Percentiles rank a stretch among this genome's conserved stretches.
phyloP scores from a whole-genome alignment of 805 yeast genomes.

The Vanderwaltozyma yarrowii region DNA sequence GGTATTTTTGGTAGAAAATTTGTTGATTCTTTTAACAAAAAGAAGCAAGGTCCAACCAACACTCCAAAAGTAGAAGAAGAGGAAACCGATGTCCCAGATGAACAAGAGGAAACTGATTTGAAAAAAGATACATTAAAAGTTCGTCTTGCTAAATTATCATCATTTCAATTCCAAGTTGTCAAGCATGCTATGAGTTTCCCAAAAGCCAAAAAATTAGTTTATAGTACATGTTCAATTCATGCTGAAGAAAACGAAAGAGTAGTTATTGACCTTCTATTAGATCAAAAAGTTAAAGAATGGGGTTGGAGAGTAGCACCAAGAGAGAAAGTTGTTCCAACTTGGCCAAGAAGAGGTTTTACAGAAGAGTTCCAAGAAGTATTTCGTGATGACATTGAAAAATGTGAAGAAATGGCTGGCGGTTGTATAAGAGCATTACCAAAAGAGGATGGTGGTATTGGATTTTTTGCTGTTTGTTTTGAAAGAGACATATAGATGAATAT shows the following conservation, averaged over 20 bases:
- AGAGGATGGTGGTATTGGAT: slow-evolving; percentile 97
- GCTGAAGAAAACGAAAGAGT: slow-evolving; percentile 92
- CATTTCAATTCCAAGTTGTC: slow-evolving; percentile 81
- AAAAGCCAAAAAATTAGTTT: slow-evolving; percentile 64
- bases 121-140: slow-evolving; percentile 35
- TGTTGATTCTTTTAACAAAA: slow-evolving; percentile 35
- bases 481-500: slow-evolving; percentile 19
- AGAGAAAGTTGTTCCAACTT: slow-evolving; percentile 58
- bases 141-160: slow-evolving; percentile 55
- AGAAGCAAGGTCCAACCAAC: slow-evolving; percentile 7
- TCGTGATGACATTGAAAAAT: slow-evolving; percentile 34
- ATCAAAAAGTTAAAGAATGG: slow-evolving; percentile 44
- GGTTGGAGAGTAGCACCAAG: slow-evolving; percentile 71
- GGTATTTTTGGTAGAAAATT: slow-evolving; percentile 90
- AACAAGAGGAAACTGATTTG: slow-evolving; percentile 37
- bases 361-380: slow-evolving; percentile 53
- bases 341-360: slow-evolving; percentile 79
- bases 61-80: slow-evolving; percentile 11
- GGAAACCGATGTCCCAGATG: slow-evolving; percentile 25
- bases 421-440: slow-evolving; percentile 80
- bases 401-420: slow-evolving; percentile 61
- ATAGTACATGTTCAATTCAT: slow-evolving; percentile 93
- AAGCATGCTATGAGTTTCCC: slow-evolving; percentile 85
- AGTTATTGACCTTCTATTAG: slow-evolving; percentile 65
- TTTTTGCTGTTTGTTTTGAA: slow-evolving; percentile 89